Evolutionary conservation across 225 moss, liverwort and hornwort species (phyloP).

Genomic region (Rhytidiadelphus loreus): DNA sequence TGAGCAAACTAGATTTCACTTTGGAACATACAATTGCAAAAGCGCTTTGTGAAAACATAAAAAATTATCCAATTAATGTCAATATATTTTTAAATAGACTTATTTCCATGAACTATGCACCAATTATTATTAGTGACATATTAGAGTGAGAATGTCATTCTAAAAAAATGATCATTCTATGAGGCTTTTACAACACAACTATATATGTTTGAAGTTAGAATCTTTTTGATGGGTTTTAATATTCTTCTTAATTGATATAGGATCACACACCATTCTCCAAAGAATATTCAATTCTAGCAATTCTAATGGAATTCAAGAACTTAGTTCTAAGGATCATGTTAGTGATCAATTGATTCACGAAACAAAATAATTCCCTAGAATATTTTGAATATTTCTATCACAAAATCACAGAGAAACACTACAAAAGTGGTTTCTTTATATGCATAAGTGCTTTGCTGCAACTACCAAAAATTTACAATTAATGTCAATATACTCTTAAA

Average conservation of each 20-base stretch:
- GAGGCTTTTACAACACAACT: neutral
- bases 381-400: neutral
- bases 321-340: neutral
- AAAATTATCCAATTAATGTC: neutral
- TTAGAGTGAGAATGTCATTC: neutral
- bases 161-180: neutral
- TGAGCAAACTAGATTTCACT: neutral
- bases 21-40: neutral
- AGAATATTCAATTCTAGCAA: neutral
- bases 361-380: neutral
- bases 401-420: neutral
- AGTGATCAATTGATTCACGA: neutral
- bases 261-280: rapidly evolving
- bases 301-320: neutral
- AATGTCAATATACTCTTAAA: neutral
- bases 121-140: neutral
- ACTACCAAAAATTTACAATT: neutral
- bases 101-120: neutral
- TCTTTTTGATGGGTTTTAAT: neutral
- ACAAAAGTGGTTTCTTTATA: neutral
- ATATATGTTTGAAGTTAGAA: neutral
- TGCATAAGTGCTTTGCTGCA: neutral
- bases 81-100: neutral
- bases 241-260: neutral
- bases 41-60: neutral